Percentiles rank a stretch among this genome's conserved stretches.
Evolutionary conservation across 1,284 basidiomycete species (phyloP).

Genomic region (Porogramme epimiltina): DNA sequence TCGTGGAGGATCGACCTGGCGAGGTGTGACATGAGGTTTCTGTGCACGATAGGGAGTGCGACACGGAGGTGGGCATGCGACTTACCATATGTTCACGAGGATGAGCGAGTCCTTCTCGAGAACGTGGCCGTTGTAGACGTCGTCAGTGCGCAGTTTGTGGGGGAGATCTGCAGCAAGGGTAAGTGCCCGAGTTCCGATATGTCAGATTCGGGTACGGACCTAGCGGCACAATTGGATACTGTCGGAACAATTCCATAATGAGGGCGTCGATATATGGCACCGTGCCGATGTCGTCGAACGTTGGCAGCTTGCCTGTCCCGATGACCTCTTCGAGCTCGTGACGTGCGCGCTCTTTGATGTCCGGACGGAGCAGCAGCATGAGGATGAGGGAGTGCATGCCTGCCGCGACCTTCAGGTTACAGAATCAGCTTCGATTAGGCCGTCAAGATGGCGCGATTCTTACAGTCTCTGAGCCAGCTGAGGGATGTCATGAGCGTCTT

Average conservation of each 20-base stretch:
- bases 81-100: constrained; percentile 16
- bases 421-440: not conserved
- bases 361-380: constrained; percentile 32
- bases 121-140: constrained; percentile 10
- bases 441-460: not conserved
- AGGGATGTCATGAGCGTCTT: not conserved
- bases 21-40: too few relatives aligned
- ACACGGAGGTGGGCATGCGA: not conserved
- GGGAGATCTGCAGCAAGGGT: constrained; percentile 5
- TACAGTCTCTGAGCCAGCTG: constrained; percentile 13
- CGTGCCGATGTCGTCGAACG: constrained; percentile 28
- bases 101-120: constrained; percentile 14
- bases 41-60: not conserved
- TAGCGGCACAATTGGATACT: constrained; percentile 23
- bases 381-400: constrained; percentile 27
- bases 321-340: constrained; percentile 32
- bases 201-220: not conserved
- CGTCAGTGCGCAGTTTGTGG: constrained; percentile 7
- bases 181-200: not conserved
- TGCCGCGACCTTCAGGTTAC: constrained; percentile 5
- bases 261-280: constrained; percentile 33
- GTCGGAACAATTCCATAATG: constrained; percentile 35
- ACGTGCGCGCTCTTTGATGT: constrained; percentile 29
- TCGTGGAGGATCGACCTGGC: constrained; percentile 27
- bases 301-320: constrained; percentile 29